Percentiles rank a stretch among this genome's conserved stretches.
Evolutionary conservation across 176 grass and related monocot genomes (phyloP).

Genomic region (Oryza officinalis): DNA sequence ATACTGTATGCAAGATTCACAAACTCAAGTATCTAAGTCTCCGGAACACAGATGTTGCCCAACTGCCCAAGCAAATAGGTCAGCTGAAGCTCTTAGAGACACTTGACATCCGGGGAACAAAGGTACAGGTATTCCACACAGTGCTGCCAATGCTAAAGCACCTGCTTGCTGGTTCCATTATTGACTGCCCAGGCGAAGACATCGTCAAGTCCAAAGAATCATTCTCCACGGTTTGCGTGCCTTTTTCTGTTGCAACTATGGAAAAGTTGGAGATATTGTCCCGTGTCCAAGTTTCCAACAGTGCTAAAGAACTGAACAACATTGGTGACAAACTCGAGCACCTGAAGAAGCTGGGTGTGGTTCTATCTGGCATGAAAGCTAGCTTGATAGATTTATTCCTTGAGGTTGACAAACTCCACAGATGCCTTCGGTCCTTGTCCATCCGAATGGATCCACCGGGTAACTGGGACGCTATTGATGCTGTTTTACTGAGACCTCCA

Average conservation of each 20-base stretch:
- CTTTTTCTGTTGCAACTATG: neutral
- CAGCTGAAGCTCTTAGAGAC: slow-evolving; percentile 13
- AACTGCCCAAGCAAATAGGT: slow-evolving; percentile 4
- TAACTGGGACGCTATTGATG: neutral
- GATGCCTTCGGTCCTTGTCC: neutral
- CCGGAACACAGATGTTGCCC: slow-evolving; percentile 12
- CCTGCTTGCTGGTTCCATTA: slow-evolving; percentile 2
- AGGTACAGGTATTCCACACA: neutral
- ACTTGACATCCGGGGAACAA: slow-evolving; percentile 33
- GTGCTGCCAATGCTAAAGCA: neutral
- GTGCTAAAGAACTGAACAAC: neutral
- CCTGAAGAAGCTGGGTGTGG: slow-evolving; percentile 14
- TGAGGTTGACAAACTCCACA: neutral
- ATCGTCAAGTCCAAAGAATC: neutral
- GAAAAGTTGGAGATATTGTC: neutral
- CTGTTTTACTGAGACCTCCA: slow-evolving; percentile 21
- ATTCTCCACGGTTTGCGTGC: neutral
- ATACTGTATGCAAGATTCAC: neutral
- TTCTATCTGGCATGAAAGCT: neutral
- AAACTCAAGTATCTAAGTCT: slow-evolving; percentile 26
- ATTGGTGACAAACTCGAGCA: neutral
- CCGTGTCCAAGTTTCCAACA: neutral
- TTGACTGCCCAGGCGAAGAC: neutral
- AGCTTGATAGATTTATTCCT: neutral
- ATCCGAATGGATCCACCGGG: slow-evolving; percentile 6